Evolutionary conservation across 352 stramenopile genomes (phyloP), one percentile per base, ranked within the genome.

Genomic region (Pythium insidiosum): DNA sequence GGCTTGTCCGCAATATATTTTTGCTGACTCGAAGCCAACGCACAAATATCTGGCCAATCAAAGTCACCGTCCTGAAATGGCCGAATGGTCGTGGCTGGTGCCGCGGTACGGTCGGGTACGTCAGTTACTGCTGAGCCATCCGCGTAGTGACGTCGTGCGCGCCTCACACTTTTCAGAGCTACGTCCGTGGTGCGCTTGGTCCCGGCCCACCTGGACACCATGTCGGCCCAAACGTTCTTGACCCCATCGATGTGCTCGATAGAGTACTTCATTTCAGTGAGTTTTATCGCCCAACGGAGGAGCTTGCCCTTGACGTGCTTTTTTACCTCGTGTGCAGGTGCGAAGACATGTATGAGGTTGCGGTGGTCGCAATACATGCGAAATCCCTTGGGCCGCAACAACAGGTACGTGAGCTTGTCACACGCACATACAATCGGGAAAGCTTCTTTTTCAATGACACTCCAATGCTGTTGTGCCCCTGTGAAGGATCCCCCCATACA

Each of bases 381-480:
- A 25, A 61, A 65, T 5, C 51, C 50, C 16, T 46, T 18, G 6
- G 31, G 29, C 5, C 51, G 43, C 20, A 61, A 12, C 21, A 66
- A 29, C 21, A 61, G 34, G 21, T 59, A 61, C 2, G 43, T 24
- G 0, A 62, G 30, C 19, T 44, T 52, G 19, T 54, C 35, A 36
- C 51, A 61, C n/a, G 47, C 45, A 1, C 6, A 31, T 2, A 53
- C 40, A 45, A 66, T 62, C 15, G 51, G 47, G 26, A 57, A 58
- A 4, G 18, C 54, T 47, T 54, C 50, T 45, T 65, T 58, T 30
- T 65, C 56, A 5, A 61, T 47, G 16, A 58, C 39, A 21, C 22
- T 43, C 57, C 57, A 61, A 2, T 56, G 34, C 9, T 23, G 4
- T 19, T 57, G 34, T 6, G 50, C 11, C 1, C 56, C 50, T 4